Evolutionary conservation across 2,329 filamentous ascomycete genomes (phyloP).

Genomic region (Dactylellina cionopaga): DNA sequence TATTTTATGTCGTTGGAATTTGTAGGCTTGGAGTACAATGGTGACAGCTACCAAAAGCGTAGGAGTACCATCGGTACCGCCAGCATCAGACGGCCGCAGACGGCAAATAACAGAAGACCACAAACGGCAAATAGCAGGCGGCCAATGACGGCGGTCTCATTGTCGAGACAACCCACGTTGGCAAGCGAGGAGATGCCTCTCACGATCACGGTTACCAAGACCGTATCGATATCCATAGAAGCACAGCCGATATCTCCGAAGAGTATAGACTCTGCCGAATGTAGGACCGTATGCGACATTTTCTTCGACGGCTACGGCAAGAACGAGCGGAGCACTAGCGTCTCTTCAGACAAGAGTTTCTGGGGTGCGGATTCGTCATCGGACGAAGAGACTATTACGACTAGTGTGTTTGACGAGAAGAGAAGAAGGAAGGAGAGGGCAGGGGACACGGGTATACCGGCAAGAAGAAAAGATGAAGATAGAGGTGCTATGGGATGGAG

Average conservation of each 20-base stretch:
- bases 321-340: conserved; percentile 7
- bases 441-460: not conserved
- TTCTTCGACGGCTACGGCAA: not conserved
- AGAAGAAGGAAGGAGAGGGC: conserved; percentile 3
- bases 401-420: conserved; percentile 10
- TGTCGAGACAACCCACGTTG: conserved; percentile 9
- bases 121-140: too few species aligned
- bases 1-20: not conserved
- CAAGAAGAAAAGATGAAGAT: too few species aligned
- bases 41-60: not conserved
- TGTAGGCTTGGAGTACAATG: not conserved
- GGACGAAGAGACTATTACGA: not conserved
- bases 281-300: conserved; percentile 17
- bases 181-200: conserved; percentile 26
- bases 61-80: not conserved
- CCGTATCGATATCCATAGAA: conserved; percentile 21
- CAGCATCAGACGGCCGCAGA: too few species aligned
- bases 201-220: conserved; percentile 42
- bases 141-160: conserved; percentile 9
- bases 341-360: conserved; percentile 19
- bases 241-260: conserved; percentile 8
- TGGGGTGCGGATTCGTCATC: not conserved
- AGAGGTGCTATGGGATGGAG: too few species aligned
- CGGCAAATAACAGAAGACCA: too few species aligned
- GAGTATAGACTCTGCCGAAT: conserved; percentile 17